These are phyloP conservation scores for Fusarium pilosicola DNA, from an alignment of 2,329 filamentous ascomycete genomes.

Conservation along the genomic window DNA sequence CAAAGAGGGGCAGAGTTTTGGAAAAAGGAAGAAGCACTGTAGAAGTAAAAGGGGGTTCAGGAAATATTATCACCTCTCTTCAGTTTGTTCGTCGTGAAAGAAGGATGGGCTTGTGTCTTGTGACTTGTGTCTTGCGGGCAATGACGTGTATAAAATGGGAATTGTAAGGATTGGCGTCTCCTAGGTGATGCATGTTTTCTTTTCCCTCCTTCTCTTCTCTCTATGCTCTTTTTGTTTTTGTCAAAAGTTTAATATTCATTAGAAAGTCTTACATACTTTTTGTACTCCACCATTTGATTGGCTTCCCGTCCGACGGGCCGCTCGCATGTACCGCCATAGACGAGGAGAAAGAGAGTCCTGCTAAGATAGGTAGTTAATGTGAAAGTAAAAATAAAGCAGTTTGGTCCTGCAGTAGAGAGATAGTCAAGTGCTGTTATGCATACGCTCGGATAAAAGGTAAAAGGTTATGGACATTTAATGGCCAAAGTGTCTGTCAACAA, in stretches of 20 bases:
- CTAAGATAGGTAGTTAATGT: not conserved
- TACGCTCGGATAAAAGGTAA: constrained; percentile 23
- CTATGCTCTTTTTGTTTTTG: not conserved
- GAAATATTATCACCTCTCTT: not conserved
- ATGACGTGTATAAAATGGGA: constrained; percentile 22
- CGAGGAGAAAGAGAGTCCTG: not conserved
- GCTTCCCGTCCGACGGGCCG: constrained; percentile 38
- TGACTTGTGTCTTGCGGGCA: not conserved
- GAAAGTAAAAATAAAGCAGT: not conserved
- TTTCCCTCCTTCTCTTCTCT: not conserved
- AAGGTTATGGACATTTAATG: constrained; percentile 24
- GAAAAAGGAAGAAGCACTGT: not conserved
- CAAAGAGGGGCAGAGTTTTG: constrained; percentile 33
- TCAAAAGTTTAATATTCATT: constrained; percentile 11
- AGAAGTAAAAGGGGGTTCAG: constrained; percentile 38
- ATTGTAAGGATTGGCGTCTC: constrained; percentile 25
- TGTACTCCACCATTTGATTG: constrained; percentile 32
- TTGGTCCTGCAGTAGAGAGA: not conserved
- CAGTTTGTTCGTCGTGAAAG: not conserved
- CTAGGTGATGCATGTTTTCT: constrained; percentile 25
- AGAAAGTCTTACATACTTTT: constrained; percentile 4
- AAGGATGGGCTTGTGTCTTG: not conserved
- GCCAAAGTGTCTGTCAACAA: constrained; percentile 19
- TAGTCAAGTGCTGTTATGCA: constrained; percentile 14
- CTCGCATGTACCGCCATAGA: constrained; percentile 28